Percentiles rank a stretch among this genome's conserved stretches.
Evolutionary conservation across 352 stramenopile genomes (phyloP).

Genomic region (Peronosclerospora sorghi): DNA sequence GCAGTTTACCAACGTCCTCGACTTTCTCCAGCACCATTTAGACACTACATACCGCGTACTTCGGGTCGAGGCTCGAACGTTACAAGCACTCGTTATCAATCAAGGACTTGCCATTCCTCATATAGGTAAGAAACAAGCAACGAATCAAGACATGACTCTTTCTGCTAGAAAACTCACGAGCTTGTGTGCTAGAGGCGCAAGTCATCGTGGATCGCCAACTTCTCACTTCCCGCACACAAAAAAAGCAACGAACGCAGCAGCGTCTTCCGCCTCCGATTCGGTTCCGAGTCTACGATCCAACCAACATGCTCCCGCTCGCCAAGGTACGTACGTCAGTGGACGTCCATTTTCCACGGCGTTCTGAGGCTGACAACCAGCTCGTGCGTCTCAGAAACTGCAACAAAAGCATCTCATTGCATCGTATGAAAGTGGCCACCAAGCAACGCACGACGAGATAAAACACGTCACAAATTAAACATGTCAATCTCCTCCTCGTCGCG

Average conservation of each 20-base stretch:
- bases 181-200: slow-evolving; percentile 30
- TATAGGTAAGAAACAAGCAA: slow-evolving; percentile 28
- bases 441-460: slow-evolving; percentile 1
- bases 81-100: slow-evolving; percentile 49
- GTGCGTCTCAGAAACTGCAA: slow-evolving; percentile 25
- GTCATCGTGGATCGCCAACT: slow-evolving; percentile 34
- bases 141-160: not conserved
- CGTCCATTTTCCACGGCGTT: too few species aligned
- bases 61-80: slow-evolving; percentile 16
- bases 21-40: slow-evolving; percentile 32
- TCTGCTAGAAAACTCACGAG: not conserved
- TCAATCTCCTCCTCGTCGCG: not conserved
- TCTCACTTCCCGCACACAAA: slow-evolving; percentile 13
- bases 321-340: too few species aligned
- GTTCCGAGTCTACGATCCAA: slow-evolving; percentile 30
- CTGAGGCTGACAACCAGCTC: too few species aligned
- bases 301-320: slow-evolving; percentile 28
- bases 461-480: not conserved
- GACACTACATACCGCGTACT: slow-evolving; percentile 46
- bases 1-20: slow-evolving; percentile 43
- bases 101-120: slow-evolving; percentile 31
- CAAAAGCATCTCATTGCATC: slow-evolving; percentile 23
- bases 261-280: slow-evolving; percentile 11
- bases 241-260: slow-evolving; percentile 2
- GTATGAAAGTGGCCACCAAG: slow-evolving; percentile 16